These are phyloP conservation scores for Plectosphaerella sp. DNA, from an alignment of 2,329 filamentous ascomycete genomes.

Conservation along the genomic window DNA sequence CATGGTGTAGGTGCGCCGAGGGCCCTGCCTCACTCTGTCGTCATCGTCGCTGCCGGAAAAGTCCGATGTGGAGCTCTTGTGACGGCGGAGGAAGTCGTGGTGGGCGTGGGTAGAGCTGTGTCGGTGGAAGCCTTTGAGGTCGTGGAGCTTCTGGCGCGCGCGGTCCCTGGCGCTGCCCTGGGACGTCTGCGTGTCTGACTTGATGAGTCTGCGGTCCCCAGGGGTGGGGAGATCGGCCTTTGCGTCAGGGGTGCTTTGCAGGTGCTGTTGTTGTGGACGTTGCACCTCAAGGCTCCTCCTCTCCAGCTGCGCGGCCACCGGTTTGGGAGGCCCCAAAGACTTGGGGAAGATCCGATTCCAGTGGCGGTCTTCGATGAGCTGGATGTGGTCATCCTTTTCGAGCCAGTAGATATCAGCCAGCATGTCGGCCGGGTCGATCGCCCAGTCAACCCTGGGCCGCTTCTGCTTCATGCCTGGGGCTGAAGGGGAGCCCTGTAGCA, in stretches of 20 bases:
- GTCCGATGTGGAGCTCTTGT: conserved; percentile 53
- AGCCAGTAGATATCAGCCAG: conserved; percentile 90
- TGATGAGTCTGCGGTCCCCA: conserved; percentile 11
- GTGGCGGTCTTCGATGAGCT: conserved; percentile 73
- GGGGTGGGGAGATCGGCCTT: not conserved
- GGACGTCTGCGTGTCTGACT: conserved; percentile 34
- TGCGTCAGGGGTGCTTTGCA: conserved; percentile 13
- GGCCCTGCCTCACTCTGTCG: conserved; percentile 28
- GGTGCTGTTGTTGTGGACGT: conserved; percentile 14
- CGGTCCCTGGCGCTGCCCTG: conserved; percentile 53
- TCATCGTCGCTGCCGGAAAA: conserved; percentile 55
- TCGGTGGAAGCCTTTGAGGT: conserved; percentile 48
- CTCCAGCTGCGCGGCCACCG: conserved; percentile 6
- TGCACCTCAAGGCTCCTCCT: not conserved
- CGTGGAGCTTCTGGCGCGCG: conserved; percentile 57
- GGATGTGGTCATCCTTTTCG: conserved; percentile 76
- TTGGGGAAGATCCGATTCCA: conserved; percentile 68
- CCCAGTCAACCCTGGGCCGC: conserved; percentile 80
- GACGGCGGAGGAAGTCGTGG: conserved; percentile 48
- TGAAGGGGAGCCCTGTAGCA: conserved; percentile 32
- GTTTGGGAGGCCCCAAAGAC: conserved; percentile 10
- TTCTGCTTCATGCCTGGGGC: conserved; percentile 53
- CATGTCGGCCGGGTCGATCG: conserved; percentile 76
- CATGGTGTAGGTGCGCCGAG: conserved; percentile 43
- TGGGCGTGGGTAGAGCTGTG: conserved; percentile 46